Conservation (phyloP, 2,329 filamentous ascomycete species). For the Aspergillus sp. region DNA sequence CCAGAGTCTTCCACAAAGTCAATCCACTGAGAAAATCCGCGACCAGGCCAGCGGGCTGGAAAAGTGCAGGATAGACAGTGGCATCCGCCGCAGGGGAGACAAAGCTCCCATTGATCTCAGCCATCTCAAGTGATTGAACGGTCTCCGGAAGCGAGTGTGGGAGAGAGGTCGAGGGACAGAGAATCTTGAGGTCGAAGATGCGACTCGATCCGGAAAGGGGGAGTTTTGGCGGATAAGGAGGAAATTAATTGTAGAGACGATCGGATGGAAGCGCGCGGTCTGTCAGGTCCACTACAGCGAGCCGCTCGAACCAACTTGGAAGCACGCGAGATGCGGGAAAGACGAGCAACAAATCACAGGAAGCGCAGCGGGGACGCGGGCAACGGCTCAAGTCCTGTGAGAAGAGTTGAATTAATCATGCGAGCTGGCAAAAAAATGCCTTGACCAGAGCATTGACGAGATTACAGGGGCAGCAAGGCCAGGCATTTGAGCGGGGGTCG, state of each 20-base stretch:
- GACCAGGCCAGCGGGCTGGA: slow-evolving; percentile 46
- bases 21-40: slow-evolving; percentile 59
- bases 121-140: slow-evolving; percentile 30
- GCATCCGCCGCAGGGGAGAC: slow-evolving; percentile 67
- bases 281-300: not conserved
- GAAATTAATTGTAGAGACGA: slow-evolving; percentile 1
- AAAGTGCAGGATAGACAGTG: slow-evolving; percentile 57
- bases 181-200: slow-evolving; percentile 6
- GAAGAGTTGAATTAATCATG: slow-evolving; percentile 1
- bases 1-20: slow-evolving; percentile 64
- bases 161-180: slow-evolving; percentile 11
- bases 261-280: not conserved
- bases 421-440: not conserved
- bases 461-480: not conserved
- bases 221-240: slow-evolving; percentile 3
- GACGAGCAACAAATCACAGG: not conserved
- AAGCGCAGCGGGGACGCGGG: not conserved
- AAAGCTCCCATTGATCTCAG: slow-evolving; percentile 64
- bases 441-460: too few species aligned
- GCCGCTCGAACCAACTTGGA: not conserved
- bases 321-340: slow-evolving; percentile 2
- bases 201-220: slow-evolving; percentile 6
- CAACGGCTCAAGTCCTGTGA: not conserved
- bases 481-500: not conserved
- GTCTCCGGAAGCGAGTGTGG: slow-evolving; percentile 16